Evolutionary conservation across 169 alveolate species (phyloP), one percentile per base, ranked within the genome.

Genomic region (Cryptosporidium andersoni): DNA sequence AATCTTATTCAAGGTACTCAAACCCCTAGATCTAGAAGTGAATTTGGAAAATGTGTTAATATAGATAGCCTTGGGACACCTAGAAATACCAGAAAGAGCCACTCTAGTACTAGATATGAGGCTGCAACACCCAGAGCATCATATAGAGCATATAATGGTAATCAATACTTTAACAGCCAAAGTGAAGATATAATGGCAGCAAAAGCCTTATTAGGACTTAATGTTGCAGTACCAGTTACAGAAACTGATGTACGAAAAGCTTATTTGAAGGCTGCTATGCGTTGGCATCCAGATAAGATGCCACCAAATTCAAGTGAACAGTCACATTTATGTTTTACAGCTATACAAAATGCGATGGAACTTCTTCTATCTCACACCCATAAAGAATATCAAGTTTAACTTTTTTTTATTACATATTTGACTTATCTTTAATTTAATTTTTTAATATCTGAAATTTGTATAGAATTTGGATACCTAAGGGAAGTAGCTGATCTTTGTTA

Each of bases 251-350:
- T 74, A 45, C 55, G 85, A 74, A 74, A 60, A 25, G 85, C 85
- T 1, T 74, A 74, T 74, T 74, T 74, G 60, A 74, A 62, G 49
- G 74, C 85, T 42, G 85, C 85, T 58, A 74, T 74, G 85, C 64
- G 62, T n/a, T 74, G 85, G 85, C 85, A 74, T 60, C 85, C 85
- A 11, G 85, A 74, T 25, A 74, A 74, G 34, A n/a, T 53, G 37
- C 43, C 40, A 34, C 45, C 58, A 14, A 49, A 40, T 58, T 39
- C 66, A 2, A 58, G 37, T 56, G 85, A 58, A 1, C 55, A 74
- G 45, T 60, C 85, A 25, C 85, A 74, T 47, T 36, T 14, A 25
- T 74, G 66, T 34, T 74, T 74, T 62, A 74, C 85, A 43, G 85
- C 85, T n/a, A 74, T 74, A 43, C 74, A 56, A 43, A 56, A 48